Evolutionary conservation across 2,329 filamentous ascomycete genomes (phyloP).

Genomic region (Aureobasidium sp.): DNA sequence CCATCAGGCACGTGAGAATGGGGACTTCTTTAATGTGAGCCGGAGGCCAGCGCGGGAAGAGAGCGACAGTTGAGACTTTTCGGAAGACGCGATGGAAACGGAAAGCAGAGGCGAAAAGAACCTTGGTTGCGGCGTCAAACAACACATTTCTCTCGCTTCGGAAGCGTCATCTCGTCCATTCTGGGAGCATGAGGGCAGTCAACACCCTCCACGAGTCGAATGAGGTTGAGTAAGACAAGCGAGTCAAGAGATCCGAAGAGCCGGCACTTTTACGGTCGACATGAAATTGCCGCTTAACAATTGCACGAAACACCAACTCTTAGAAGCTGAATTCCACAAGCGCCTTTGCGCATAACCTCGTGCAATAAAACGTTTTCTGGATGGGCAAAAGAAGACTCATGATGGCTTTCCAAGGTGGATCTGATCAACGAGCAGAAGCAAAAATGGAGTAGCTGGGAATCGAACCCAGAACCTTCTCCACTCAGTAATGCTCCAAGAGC

Average conservation of each 20-base stretch:
- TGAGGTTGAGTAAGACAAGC: neutral
- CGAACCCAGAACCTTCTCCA: constrained; percentile 15
- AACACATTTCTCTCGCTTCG: neutral
- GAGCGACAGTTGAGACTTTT: neutral
- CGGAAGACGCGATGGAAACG: neutral
- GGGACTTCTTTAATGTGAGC: neutral
- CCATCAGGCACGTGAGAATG: neutral
- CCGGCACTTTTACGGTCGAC: neutral
- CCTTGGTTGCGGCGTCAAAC: too few species aligned
- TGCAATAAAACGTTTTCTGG: too few species aligned
- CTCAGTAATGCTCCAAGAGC: constrained; percentile 6
- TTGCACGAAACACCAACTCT: too few species aligned
- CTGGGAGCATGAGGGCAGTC: neutral
- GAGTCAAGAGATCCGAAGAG: neutral
- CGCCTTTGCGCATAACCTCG: neutral
- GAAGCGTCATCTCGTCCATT: neutral
- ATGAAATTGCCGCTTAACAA: too few species aligned
- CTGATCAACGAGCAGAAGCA: neutral
- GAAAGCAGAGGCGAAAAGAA: neutral
- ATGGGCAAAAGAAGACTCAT: too few species aligned
- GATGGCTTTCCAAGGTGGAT: too few species aligned
- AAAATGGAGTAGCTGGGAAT: constrained; percentile 14
- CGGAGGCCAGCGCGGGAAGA: neutral
- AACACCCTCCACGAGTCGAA: too few species aligned
- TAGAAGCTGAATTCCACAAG: neutral